Base-by-base conservation (phyloP, 768 basidiomycete genomes). In the Gymnopilus dilepis region DNA sequence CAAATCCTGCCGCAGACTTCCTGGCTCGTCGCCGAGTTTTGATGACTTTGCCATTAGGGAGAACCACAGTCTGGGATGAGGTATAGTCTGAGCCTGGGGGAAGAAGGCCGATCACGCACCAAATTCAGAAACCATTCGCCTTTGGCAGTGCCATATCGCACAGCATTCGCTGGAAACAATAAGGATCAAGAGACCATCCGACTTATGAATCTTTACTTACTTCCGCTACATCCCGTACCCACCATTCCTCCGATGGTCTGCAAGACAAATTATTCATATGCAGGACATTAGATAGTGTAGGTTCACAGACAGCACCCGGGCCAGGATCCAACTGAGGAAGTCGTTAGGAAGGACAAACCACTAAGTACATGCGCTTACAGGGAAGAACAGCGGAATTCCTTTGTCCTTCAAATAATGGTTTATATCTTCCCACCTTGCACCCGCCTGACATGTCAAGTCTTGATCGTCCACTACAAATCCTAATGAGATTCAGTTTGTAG, bases 221-320 rank as follows among this genome's bases (percentile, higher is more conserved):
- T 94, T 54, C 92, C 93, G 51, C 86, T 89, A 68, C 92, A 95
- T 8, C 92, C 92, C 1, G 93, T 95, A 8, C 88, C 88, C 53
- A 92, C 87, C 92, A 94, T 95, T 6, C 94, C 92, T 11, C 93
- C 94, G 63, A 94, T 92, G 13, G 92, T 92, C 80, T 90, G 68
- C 38, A 33, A 47, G n/a, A n/a, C n/a, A n/a, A 61, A 34, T 26
- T 33, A 9, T 15, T 61, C 60, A 55, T 26, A 26, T 30, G 17
- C 38, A 24, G 19, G 24, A 38, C 33, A 41, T 5, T 19, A 17
- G 43, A 48, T 8, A 24, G 13, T 7, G 31, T 24, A 21, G n/a
- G 37, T 45, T 37, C n/a, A 64, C 86, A 70, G 68, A 90, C 87
- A 52, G 86, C 87, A 59, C 86, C 88, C 37, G 87, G 88, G 48